Evolutionary conservation across 1,284 basidiomycete genomes (phyloP), one percentile per base, ranked within the genome.

Genomic region (Neotropicomus parvogracilis): DNA sequence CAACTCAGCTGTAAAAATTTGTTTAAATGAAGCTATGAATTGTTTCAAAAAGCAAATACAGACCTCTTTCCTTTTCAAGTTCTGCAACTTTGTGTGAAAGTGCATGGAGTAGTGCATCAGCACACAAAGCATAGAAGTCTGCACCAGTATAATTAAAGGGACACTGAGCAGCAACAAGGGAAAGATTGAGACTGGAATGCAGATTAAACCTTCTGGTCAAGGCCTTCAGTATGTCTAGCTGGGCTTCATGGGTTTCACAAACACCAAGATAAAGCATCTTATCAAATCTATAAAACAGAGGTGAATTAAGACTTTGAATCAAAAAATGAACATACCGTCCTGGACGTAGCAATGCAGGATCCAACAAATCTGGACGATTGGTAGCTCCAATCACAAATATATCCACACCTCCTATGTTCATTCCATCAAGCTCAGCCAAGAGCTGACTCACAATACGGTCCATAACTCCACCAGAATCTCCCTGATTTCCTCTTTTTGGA

Each of bases 361-460:
- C 97, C 46, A 99, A 73, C 27, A 98, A 71, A 66, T 99, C 97
- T 0, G 97, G 97, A 3, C 97, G 76, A 68, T 99, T 99, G 12
- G 97, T 99, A 10, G 97, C 95, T 4, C 95, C 97, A 66, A 99
- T 93, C 16, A 99, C 95, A 62, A 98, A 95, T 0, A 99, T 87
- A 56, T 91, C 83, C 24, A 75, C 70, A 0, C 79, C 78, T 29
- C 73, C 76, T 12, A 80, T 76, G 21, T 76, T 75, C 77, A 99
- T 88, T 0, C 97, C 97, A 70, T 99, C 97, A 48, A 99, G 78
- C 67, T 98, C 91, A 14, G 95, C 95, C 44, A 99, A 73, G 17
- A 99, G 75, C 69, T 97, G 95, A 53, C 92, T 95, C 39, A 99
- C 97, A 54, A 99, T 97, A 9, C 97, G 79, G 63, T 97, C 91